Evolutionary conservation across 148 eudicot species (phyloP).

Genomic region (Spergularia bocconei): DNA sequence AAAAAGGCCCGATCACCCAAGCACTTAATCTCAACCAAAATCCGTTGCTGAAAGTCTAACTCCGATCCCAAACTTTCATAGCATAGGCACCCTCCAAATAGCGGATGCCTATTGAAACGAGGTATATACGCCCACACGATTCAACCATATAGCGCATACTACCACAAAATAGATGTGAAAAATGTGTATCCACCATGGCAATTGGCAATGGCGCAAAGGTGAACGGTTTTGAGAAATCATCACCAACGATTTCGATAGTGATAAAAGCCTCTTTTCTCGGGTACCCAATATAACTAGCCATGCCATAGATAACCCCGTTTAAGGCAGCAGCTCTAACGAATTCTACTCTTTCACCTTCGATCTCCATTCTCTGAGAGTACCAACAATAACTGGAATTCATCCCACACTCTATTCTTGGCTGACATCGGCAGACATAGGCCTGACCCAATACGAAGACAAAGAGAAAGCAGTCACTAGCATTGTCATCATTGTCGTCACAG

Average conservation of each 20-base stretch:
- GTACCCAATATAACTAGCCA: too few species aligned
- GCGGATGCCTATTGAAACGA: background rate
- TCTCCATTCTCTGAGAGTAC: background rate
- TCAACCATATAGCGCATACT: background rate
- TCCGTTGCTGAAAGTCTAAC: background rate
- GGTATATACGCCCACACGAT: background rate
- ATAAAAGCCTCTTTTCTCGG: too few species aligned
- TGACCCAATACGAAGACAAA: background rate
- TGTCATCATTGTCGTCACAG: background rate
- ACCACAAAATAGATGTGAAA: background rate
- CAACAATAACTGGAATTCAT: background rate
- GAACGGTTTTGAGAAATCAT: background rate
- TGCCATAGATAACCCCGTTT: too few species aligned
- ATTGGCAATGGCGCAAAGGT: background rate
- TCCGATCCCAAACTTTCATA: slow-evolving; percentile 18
- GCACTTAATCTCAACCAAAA: background rate
- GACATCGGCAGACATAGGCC: background rate
- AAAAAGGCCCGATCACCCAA: slow-evolving; percentile 16
- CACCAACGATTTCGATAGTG: background rate
- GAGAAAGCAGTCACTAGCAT: too few species aligned
- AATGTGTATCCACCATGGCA: background rate
- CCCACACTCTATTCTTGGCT: background rate
- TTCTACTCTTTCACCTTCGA: background rate
- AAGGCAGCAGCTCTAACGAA: background rate
- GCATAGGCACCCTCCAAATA: background rate